phyloP scores from a whole-genome alignment of 441 rosid genomes.

The Pelargonium cotyledonis region DNA sequence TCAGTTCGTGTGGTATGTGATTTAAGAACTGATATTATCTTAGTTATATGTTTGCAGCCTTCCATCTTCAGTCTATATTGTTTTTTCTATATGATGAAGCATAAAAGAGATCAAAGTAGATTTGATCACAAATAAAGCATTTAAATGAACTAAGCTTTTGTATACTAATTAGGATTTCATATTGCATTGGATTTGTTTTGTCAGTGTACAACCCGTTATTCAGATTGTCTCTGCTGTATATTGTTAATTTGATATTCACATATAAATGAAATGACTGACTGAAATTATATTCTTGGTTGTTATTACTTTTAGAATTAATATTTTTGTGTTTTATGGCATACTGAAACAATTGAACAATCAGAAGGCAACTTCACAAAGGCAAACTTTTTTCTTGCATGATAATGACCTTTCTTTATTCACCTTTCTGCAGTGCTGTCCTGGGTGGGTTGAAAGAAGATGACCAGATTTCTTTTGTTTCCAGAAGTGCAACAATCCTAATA shows the following conservation, averaged over 20 bases:
- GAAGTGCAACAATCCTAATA: constrained; percentile 44
- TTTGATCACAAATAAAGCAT: constrained; percentile 7
- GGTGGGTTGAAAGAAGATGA: constrained; percentile 58
- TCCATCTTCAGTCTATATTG: neutral
- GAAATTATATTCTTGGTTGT: neutral
- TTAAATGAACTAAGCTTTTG: neutral
- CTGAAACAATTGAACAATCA: neutral
- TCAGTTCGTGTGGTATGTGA: constrained; percentile 65
- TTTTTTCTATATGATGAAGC: constrained; percentile 4
- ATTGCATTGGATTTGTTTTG: constrained; percentile 2
- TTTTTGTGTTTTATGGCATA: neutral
- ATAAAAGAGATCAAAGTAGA: neutral
- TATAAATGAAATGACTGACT: neutral
- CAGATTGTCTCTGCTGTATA: neutral
- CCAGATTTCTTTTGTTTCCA: constrained; percentile 49
- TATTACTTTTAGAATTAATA: constrained; percentile 1
- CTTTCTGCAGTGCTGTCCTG: constrained; percentile 64
- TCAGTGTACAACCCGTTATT: neutral
- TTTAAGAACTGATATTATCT: constrained; percentile 10
- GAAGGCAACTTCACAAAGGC: neutral
- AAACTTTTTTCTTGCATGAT: constrained; percentile 4
- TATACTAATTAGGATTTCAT: neutral
- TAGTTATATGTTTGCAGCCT: neutral
- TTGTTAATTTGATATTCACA: neutral
- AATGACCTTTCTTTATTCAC: constrained; percentile 17